Base-by-base conservation (phyloP, 2,329 filamentous ascomycete species). In the Colletotrichum abscissum region DNA sequence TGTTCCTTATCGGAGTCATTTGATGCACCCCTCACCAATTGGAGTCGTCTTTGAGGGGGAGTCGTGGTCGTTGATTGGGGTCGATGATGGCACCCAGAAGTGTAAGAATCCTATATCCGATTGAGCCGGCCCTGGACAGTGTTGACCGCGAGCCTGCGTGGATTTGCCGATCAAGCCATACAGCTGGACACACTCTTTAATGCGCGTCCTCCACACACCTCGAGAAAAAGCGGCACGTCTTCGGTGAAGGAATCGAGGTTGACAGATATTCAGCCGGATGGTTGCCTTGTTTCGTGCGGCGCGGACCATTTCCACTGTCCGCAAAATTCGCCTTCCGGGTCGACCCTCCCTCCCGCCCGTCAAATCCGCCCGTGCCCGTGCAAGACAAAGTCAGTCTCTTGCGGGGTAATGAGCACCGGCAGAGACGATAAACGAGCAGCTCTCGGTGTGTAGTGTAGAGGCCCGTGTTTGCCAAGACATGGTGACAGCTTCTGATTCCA, bases 331-430 rank as follows among this genome's bases (percentile, higher is more conserved):
- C 67, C 60, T 60, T 38, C 24, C 70, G 60, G 59, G 56, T 70
- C 56, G 67, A 38, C 12, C 67, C 60, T 63, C 60, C 67, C 59
- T 70, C 60, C 54, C 60, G 55, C 70, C 55, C 59, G 30, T 72
- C 66, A 46, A 60, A 33, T 57, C 33, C 38, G 33, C 63, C 42
- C 16, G 63, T 35, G 22, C 70, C 42, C 16, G 63, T 46, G 22
- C 67, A 30, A 56, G 26, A 35, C 59, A 54, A 26, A 42, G 42
- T 5, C n/a, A 57, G 35, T 60, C 22, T n/a, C 24, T 57, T 64
- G 67, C 60, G 67, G 67, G 49, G 60, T 60, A 62, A 19, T 26
- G 1, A 5, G 35, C 19, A 22, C 57, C 58, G n/a, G 7, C 8
- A 58, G 58, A 56, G 30, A 28, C 19, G 24, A 11, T 33, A 57